These are phyloP conservation scores for Peronospora farinosa DNA, from an alignment of 352 stramenopile species.

Conservation along the genomic window DNA sequence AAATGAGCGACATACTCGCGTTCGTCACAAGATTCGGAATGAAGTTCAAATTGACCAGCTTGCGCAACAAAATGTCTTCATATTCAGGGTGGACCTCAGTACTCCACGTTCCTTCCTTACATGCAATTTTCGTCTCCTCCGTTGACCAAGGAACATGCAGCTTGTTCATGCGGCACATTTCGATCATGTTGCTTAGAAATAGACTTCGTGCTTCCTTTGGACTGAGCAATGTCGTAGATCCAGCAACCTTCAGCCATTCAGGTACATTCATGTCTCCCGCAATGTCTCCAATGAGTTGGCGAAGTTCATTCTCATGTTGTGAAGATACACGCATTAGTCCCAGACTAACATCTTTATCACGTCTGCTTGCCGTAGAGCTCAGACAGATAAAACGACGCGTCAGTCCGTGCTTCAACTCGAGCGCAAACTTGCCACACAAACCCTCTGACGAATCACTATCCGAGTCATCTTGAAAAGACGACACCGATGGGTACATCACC, in stretches of 20 bases:
- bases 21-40: conserved; percentile 78
- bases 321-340: conserved; percentile 47
- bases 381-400: conserved; percentile 74
- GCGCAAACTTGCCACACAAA: conserved; percentile 65
- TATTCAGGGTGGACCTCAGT: conserved; percentile 76
- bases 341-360: conserved; percentile 75
- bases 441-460: conserved; percentile 48
- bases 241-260: conserved; percentile 65
- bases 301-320: conserved; percentile 62
- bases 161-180: conserved; percentile 87
- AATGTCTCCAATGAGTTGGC: conserved; percentile 64
- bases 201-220: conserved; percentile 72
- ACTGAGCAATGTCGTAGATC: conserved; percentile 66
- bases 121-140: conserved; percentile 78
- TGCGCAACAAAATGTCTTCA: conserved; percentile 81
- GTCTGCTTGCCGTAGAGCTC: conserved; percentile 48
- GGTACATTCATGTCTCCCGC: conserved; percentile 51
- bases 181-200: conserved; percentile 82
- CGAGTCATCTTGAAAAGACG: conserved; percentile 45
- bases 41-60: conserved; percentile 70
- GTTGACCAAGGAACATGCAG: conserved; percentile 82
- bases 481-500: conserved; percentile 81
- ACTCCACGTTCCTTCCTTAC: conserved; percentile 82
- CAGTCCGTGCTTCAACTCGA: conserved; percentile 79
- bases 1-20: conserved; percentile 64